Percentiles rank a stretch among this genome's conserved stretches.
Evolutionary conservation across 2,329 filamentous ascomycete genomes (phyloP).

Genomic region (Apiospora phragmitis): DNA sequence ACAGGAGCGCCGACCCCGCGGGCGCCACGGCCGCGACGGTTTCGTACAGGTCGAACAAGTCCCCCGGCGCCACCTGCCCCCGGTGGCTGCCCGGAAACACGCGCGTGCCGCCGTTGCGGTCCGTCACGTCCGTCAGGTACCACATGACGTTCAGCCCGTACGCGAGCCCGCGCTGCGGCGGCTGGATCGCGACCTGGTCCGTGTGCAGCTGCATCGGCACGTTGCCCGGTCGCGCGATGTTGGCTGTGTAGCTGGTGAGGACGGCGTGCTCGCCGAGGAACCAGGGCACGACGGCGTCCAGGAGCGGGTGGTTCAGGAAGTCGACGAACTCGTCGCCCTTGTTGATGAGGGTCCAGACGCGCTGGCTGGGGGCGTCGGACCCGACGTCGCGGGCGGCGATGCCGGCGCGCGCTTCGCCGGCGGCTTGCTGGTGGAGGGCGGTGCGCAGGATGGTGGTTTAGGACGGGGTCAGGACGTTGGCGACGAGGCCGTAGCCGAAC

Average conservation of each 20-base stretch:
- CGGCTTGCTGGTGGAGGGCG: background rate
- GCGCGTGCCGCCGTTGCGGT: conserved; percentile 31
- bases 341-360: conserved; percentile 20
- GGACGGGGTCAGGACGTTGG: background rate
- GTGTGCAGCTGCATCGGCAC: conserved; percentile 30
- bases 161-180: conserved; percentile 24
- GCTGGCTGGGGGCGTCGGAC: conserved; percentile 17
- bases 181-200: conserved; percentile 28
- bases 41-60: conserved; percentile 15
- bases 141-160: conserved; percentile 28
- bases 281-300: conserved; percentile 28
- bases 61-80: conserved; percentile 21
- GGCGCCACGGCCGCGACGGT: conserved; percentile 26
- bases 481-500: conserved; percentile 26
- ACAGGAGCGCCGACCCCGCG: conserved; percentile 28
- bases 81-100: conserved; percentile 27
- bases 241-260: conserved; percentile 31
- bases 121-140: conserved; percentile 33
- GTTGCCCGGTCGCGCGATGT: conserved; percentile 30
- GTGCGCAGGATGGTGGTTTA: background rate
- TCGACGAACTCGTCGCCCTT: conserved; percentile 19
- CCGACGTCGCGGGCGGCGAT: conserved; percentile 15
- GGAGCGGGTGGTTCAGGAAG: conserved; percentile 28
- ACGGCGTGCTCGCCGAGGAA: conserved; percentile 29
- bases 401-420: background rate